Conservation (phyloP, 2,329 filamentous ascomycete species). For the Didymella pomorum region DNA sequence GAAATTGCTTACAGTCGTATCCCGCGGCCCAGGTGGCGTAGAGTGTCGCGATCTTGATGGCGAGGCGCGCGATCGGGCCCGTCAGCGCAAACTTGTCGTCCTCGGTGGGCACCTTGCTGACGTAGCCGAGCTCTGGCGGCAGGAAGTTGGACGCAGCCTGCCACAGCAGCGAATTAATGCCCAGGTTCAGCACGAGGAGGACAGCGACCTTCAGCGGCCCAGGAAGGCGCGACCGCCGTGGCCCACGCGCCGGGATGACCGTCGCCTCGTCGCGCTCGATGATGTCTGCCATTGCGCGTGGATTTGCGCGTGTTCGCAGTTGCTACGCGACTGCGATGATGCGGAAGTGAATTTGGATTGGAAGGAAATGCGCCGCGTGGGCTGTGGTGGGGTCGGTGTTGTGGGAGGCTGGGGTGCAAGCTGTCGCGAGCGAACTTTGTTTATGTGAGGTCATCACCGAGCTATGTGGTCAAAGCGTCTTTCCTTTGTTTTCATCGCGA, state of each 20-base stretch:
- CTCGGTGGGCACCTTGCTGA: constrained; percentile 69
- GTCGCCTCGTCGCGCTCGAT: constrained; percentile 41
- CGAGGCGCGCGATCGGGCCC: constrained; percentile 61
- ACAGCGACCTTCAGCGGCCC: constrained; percentile 52
- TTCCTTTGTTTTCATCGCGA: constrained; percentile 4
- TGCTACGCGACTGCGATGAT: constrained; percentile 5
- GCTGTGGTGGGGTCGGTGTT: constrained; percentile 16
- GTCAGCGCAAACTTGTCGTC: constrained; percentile 63
- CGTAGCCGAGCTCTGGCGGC: constrained; percentile 69
- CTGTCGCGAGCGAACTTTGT: constrained; percentile 21
- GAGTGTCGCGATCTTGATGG: constrained; percentile 70
- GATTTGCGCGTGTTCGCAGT: constrained; percentile 7
- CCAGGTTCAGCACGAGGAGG: constrained; percentile 63
- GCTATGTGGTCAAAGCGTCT: constrained; percentile 3
- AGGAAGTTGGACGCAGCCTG: constrained; percentile 67
- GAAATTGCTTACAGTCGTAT: constrained; percentile 76
- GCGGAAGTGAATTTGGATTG: not conserved
- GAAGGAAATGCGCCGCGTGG: constrained; percentile 19
- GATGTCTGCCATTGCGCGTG: constrained; percentile 36
- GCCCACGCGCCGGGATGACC: constrained; percentile 36
- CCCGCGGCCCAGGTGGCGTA: constrained; percentile 75
- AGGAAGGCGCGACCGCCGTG: constrained; percentile 46
- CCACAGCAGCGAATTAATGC: constrained; percentile 70
- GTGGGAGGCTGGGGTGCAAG: constrained; percentile 17
- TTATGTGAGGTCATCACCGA: constrained; percentile 15